Conservation (phyloP, 257 asterid genomes). For the Echium plantagineum region DNA sequence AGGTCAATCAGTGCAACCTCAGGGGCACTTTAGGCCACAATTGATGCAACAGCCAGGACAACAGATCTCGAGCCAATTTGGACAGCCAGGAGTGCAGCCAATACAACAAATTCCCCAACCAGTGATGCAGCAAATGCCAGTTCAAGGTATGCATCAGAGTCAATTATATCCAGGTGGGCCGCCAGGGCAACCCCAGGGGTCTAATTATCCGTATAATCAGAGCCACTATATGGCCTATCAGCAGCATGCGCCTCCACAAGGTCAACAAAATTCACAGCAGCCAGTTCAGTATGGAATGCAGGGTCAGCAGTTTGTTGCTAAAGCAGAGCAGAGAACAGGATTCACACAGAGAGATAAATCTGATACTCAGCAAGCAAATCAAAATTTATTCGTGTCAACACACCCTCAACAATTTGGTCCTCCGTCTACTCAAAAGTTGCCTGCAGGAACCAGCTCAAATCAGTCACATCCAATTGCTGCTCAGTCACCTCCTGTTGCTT, state of each 20-base stretch:
- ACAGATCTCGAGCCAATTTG: conserved; percentile 34
- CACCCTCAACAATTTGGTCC: conserved; percentile 42
- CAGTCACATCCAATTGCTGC: conserved; percentile 30
- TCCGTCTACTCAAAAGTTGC: conserved; percentile 35
- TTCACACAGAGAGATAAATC: conserved; percentile 41
- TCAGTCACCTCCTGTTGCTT: conserved; percentile 33
- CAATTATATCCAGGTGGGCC: conserved; percentile 43
- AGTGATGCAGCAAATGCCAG: conserved; percentile 33
- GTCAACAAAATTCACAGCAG: conserved; percentile 44
- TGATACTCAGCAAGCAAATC: conserved; percentile 50
- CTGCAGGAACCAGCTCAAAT: conserved; percentile 27
- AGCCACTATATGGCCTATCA: conserved; percentile 46
- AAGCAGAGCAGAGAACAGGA: conserved; percentile 51
- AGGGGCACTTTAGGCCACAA: conserved; percentile 41
- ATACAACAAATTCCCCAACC: conserved; percentile 41
- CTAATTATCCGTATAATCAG: conserved; percentile 43
- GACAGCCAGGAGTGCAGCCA: conserved; percentile 30
- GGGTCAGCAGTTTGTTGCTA: conserved; percentile 49
- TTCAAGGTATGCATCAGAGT: conserved; percentile 38
- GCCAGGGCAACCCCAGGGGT: conserved; percentile 49
- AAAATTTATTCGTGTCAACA: conserved; percentile 49
- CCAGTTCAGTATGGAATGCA: conserved; percentile 38
- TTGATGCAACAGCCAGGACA: conserved; percentile 46
- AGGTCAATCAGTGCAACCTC: conserved; percentile 37
- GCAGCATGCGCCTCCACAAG: conserved; percentile 47